phyloP scores from a whole-genome alignment of 2,329 filamentous ascomycete genomes.

The Fusarium brevicatenulatum region DNA sequence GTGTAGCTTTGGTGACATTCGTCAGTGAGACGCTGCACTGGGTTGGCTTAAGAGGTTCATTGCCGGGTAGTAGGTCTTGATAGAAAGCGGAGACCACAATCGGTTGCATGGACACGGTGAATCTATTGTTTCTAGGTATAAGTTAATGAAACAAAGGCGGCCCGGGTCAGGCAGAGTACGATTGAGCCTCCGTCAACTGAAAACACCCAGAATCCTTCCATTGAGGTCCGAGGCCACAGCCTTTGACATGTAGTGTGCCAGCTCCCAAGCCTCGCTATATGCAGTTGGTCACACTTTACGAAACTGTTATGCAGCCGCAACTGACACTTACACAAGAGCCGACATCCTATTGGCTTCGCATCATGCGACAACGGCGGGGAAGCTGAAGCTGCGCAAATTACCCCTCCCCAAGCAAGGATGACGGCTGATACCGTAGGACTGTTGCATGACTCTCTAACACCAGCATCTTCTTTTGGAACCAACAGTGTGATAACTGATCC shows the following conservation, averaged over 20 bases:
- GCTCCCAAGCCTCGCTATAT: background rate
- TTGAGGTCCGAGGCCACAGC: background rate
- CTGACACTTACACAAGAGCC: background rate
- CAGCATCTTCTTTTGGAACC: background rate
- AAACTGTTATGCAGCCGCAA: slow-evolving; percentile 6
- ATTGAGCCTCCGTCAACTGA: background rate
- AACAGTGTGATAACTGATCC: background rate
- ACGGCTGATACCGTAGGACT: slow-evolving; percentile 19
- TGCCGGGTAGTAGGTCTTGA: background rate
- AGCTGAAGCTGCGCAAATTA: background rate
- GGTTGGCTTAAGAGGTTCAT: background rate
- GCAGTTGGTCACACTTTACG: background rate
- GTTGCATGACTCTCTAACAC: slow-evolving; percentile 12
- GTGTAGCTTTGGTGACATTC: background rate
- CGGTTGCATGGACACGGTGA: background rate
- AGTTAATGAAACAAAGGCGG: background rate
- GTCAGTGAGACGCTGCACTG: background rate
- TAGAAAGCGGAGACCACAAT: background rate
- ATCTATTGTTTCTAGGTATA: background rate
- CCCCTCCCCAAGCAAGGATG: background rate
- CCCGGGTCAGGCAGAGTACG: background rate
- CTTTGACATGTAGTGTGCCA: background rate
- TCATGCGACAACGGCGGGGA: slow-evolving; percentile 5
- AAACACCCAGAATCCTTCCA: background rate
- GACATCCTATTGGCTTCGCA: background rate